A percentile compares a stretch with the other conserved stretches of the same genome.
Evolutionary conservation across 768 basidiomycete species (phyloP).

Genomic region (Coprinopsis marcescibilis): DNA sequence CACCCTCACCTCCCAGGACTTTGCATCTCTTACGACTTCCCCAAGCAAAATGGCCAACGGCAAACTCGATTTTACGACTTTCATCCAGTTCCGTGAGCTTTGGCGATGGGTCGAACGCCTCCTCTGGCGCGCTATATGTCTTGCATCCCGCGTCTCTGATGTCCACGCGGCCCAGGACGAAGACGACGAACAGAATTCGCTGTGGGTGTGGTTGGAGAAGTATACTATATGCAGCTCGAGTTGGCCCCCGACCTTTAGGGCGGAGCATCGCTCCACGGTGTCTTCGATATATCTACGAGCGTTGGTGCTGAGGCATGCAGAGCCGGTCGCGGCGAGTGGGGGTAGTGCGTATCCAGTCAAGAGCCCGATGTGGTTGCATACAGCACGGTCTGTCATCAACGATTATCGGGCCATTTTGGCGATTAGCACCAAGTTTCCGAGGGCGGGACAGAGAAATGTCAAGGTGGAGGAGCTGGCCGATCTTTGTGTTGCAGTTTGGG

Average conservation of each 20-base stretch:
- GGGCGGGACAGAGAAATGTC: slow-evolving; percentile 71
- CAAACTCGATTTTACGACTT: slow-evolving; percentile 46
- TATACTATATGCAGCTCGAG: slow-evolving; percentile 57
- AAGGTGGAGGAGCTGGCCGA: slow-evolving; percentile 84
- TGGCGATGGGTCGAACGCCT: slow-evolving; percentile 83
- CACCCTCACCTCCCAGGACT: background rate
- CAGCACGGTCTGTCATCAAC: slow-evolving; percentile 59
- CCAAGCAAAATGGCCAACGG: slow-evolving; percentile 20
- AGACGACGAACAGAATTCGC: slow-evolving; percentile 20
- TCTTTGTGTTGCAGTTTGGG: slow-evolving; percentile 76
- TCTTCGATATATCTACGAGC: slow-evolving; percentile 70
- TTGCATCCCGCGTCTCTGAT: slow-evolving; percentile 47
- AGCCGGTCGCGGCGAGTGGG: too few relatives aligned
- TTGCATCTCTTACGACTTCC: background rate
- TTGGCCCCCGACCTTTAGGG: slow-evolving; percentile 79
- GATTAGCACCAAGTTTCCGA: slow-evolving; percentile 70
- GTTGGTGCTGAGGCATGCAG: slow-evolving; percentile 47
- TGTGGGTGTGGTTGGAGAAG: slow-evolving; percentile 61
- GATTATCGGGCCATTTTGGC: slow-evolving; percentile 68
- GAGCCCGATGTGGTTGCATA: slow-evolving; percentile 51
- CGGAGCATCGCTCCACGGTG: slow-evolving; percentile 67
- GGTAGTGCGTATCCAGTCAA: too few relatives aligned
- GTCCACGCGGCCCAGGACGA: slow-evolving; percentile 27
- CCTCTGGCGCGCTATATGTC: slow-evolving; percentile 72
- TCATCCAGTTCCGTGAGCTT: slow-evolving; percentile 69